phyloP scores from a whole-genome alignment of 495 filamentous ascomycete species.

The Neurospora sp. region DNA sequence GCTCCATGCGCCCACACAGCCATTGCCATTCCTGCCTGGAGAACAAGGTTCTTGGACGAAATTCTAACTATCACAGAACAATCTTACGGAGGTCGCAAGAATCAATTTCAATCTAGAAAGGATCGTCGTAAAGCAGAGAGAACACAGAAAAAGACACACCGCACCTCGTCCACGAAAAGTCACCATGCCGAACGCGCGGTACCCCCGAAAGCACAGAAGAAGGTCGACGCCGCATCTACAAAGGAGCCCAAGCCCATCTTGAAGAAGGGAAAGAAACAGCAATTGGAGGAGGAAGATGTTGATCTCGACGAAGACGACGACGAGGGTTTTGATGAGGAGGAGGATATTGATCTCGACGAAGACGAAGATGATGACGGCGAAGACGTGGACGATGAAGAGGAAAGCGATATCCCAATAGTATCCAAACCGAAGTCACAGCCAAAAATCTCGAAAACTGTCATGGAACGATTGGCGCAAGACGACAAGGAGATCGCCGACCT shows the following conservation, averaged over 20 bases:
- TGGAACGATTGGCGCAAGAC: slow-evolving; percentile 59
- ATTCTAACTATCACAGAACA: neutral
- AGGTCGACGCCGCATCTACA: neutral
- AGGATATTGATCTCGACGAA: slow-evolving; percentile 14
- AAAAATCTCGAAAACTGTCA: slow-evolving; percentile 47
- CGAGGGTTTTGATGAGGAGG: slow-evolving; percentile 12
- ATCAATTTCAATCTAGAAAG: slow-evolving; percentile 26
- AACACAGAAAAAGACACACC: slow-evolving; percentile 27
- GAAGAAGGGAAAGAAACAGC: slow-evolving; percentile 7
- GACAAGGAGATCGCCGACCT: slow-evolving; percentile 80
- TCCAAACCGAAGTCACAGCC: slow-evolving; percentile 12
- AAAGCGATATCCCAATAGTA: slow-evolving; percentile 19
- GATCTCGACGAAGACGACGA: slow-evolving; percentile 12
- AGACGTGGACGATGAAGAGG: slow-evolving; percentile 20
- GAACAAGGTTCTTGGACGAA: neutral
- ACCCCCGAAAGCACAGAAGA: neutral
- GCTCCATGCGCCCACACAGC: neutral
- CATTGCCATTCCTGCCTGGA: neutral
- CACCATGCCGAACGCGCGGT: slow-evolving; percentile 4
- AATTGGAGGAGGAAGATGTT: slow-evolving; percentile 5
- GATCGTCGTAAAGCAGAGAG: slow-evolving; percentile 42
- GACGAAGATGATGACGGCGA: slow-evolving; percentile 16
- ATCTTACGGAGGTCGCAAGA: neutral
- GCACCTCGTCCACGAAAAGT: slow-evolving; percentile 3
- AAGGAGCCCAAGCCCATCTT: slow-evolving; percentile 7